Base-by-base conservation (phyloP, 23 red algal genomes). In the Pyropia haitanensis region DNA sequence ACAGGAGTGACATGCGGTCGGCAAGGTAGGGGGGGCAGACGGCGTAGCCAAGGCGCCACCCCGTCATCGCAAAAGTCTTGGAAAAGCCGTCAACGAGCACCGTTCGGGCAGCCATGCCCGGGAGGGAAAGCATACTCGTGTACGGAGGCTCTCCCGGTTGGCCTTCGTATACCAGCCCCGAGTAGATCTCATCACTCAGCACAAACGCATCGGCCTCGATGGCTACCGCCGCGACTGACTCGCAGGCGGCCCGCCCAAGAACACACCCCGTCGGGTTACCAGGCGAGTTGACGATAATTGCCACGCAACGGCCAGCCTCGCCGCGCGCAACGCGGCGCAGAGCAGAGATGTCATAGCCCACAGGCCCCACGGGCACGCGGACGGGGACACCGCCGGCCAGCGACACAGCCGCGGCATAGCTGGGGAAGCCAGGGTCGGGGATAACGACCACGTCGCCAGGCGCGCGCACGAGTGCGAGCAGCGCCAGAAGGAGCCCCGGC, bases 11-110 rank as follows among this genome's bases (percentile, higher is more conserved):
- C 15, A 96, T 69, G 20, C 83, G 75, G 30, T 89, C 79, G 1
- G 92, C 77, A 7, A 96, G 60, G 6, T 13, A n/a, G 16, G 48
- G 22, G 24, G 92, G 92, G 71, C 84, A 81, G 27, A 96, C 77
- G 1, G 78, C 92, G 70, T 79, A 96, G 3, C 92, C 92, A 49
- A 96, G 52, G 26, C 92, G 84, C 70, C 83, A 96, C 12, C 92
- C 92, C 5, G 92, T 96, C 92, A 96, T 96, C 34, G 79, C 65
- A 58, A 73, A 96, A 66, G 83, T 86, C 60, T 96, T 96, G 18
- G 92, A 96, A 75, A 96, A 88, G 2, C 92, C 92, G 59, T 96
- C 92, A 63, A 96, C 81, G 19, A 96, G 78, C 44, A 96, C 77
- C 1, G 82, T 89, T 13, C 92, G 76, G 10, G 77, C 78, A 51